Base-by-base conservation (phyloP, 2,329 filamentous ascomycete genomes). In the Aspergillus fumigatus region DNA sequence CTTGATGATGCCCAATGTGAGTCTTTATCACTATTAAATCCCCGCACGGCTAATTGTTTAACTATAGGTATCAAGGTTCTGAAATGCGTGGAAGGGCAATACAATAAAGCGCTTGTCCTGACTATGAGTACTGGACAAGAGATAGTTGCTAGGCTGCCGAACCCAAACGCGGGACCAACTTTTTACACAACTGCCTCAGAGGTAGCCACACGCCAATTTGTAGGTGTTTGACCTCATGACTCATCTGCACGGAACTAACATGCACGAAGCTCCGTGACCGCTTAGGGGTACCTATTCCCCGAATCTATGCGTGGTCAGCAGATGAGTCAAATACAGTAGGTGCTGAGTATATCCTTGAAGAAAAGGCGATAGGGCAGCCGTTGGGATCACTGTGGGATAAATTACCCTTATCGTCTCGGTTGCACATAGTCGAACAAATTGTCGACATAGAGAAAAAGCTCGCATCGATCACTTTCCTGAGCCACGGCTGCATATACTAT, bases 321-420 rank as follows among this genome's bases (percentile, higher is more conserved):
- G 67, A 67, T 9, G 52, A 49, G 17, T 62, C 70, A 17, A 77
- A 77, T 55, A 41, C 68, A 48, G 73, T 72, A 38, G 73, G 73
- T 3, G 70, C 70, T 45, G 73, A 77, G 61, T 77, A 73, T 48
- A 68, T 78, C 23, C 69, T 77, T 21, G 73, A 76, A 67, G 74
- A 73, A 54, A 65, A 68, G 26, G 60, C 70, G 17, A 55, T 32
- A 0, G 75, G 75, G 11, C 59, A 59, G 6, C 64, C 66, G 3
- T 51, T 75, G 21, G 70, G 67, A 10, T 62, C 66, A 4, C 50
- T 68, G 10, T 75, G 72, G 74, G 66, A 59, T 50, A 43, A 50
- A 5, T 48, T 63, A 40, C 53, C 60, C 3, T 56, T 51, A 11
- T 3, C 57, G 29, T 40, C 55, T 27, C 54, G 62, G 27, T 35